Percentiles rank a stretch among this genome's conserved stretches.
These are phyloP conservation scores for Phytophthora tubulina DNA, from an alignment of 352 stramenopile genomes.

Conservation along the genomic window DNA sequence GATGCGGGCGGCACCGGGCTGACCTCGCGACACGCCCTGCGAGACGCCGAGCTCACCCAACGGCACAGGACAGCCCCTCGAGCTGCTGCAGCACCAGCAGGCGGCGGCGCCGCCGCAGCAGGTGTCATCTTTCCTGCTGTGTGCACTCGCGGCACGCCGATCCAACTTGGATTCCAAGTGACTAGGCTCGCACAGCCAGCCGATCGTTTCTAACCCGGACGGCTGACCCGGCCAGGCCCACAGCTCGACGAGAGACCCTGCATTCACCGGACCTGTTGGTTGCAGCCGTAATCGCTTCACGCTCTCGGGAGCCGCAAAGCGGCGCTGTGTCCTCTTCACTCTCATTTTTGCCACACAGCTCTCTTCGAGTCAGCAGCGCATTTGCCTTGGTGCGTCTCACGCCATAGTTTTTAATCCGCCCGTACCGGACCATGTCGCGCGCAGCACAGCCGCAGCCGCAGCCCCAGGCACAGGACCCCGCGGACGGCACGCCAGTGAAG, in stretches of 20 bases:
- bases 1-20: not conserved
- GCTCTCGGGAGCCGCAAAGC: constrained; percentile 18
- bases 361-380: not conserved
- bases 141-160: not conserved
- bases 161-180: constrained; percentile 5
- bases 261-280: constrained; percentile 5
- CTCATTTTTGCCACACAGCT: constrained; percentile 32
- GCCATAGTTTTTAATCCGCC: not conserved
- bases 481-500: constrained; percentile 43
- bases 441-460: constrained; percentile 10
- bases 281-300: constrained; percentile 13
- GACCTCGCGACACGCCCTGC: constrained; percentile 19
- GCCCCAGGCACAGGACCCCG: constrained; percentile 16
- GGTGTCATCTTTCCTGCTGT: constrained; percentile 17
- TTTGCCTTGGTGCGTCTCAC: not conserved
- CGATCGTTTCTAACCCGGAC: constrained; percentile 17
- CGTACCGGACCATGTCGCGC: constrained; percentile 26
- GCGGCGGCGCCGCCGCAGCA: not conserved
- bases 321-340: constrained; percentile 21
- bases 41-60: not conserved
- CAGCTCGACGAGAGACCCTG: constrained; percentile 24
- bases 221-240: too few species aligned
- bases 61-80: not conserved
- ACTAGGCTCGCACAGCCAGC: constrained; percentile 15
- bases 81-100: not conserved